Conservation (phyloP, 2,329 filamentous ascomycete species). For the Beauveria sp. region DNA sequence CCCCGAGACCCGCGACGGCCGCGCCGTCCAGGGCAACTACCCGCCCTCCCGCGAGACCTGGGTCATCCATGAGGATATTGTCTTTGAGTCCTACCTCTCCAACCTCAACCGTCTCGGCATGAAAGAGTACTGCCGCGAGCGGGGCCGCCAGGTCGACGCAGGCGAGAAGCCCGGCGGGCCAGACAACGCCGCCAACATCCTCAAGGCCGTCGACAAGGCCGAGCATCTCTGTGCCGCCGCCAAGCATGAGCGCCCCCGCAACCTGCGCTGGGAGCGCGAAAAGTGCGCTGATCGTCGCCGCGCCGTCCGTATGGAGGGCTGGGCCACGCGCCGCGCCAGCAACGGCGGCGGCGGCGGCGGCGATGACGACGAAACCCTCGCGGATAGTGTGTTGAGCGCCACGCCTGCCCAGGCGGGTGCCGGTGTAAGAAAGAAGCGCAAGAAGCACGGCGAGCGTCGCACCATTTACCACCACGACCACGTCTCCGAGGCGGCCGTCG, state of each 20-base stretch:
- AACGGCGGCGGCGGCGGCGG: not conserved
- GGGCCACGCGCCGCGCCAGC: not conserved
- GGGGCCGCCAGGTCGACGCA: conserved; percentile 1
- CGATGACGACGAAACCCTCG: not conserved
- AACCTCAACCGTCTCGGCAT: conserved; percentile 10
- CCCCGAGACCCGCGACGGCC: conserved; percentile 9
- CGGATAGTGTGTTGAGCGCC: not conserved
- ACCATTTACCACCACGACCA: conserved; percentile 7
- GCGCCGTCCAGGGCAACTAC: not conserved
- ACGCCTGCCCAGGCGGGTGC: not conserved
- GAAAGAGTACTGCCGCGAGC: conserved; percentile 12
- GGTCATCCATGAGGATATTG: conserved; percentile 9
- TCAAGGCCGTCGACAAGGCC: conserved; percentile 11
- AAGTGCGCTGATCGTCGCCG: conserved; percentile 9
- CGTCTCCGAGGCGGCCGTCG: not conserved
- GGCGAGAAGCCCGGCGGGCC: conserved; percentile 3
- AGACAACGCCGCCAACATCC: conserved; percentile 9
- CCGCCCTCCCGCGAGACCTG: conserved; percentile 8
- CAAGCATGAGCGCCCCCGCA: conserved; percentile 6
- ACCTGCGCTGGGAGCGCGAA: conserved; percentile 10
- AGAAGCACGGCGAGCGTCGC: conserved; percentile 8
- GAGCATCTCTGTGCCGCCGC: conserved; percentile 2
- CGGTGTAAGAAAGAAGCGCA: conserved; percentile 1
- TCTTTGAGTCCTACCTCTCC: conserved; percentile 8
- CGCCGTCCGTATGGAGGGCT: conserved; percentile 6